These are phyloP conservation scores for Cytospora mali DNA, from an alignment of 2,329 filamentous ascomycete genomes.

Conservation along the genomic window DNA sequence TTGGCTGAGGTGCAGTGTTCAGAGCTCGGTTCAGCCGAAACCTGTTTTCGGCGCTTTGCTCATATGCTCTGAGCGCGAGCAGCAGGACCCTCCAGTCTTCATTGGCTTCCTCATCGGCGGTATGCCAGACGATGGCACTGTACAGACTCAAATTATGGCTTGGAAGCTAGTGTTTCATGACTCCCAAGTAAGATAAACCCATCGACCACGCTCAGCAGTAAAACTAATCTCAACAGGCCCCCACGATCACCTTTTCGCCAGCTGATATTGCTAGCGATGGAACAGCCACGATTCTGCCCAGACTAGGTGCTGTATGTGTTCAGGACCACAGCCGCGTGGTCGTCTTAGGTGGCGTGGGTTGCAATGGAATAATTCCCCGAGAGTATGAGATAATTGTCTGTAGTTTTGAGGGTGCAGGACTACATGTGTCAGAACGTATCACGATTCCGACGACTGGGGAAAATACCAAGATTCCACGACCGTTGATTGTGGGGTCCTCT, in stretches of 20 bases:
- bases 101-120: conserved; percentile 73
- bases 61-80: conserved; percentile 28
- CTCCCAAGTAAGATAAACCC: conserved; percentile 39
- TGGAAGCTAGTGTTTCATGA: conserved; percentile 60
- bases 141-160: conserved; percentile 64
- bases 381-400: conserved; percentile 52
- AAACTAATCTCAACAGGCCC: conserved; percentile 15
- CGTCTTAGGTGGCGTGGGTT: conserved; percentile 49
- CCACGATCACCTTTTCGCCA: conserved; percentile 17
- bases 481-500: conserved; percentile 73
- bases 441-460: conserved; percentile 2
- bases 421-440: conserved; percentile 28
- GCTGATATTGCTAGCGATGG: neutral
- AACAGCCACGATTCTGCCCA: conserved; percentile 20
- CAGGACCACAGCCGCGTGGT: conserved; percentile 35
- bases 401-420: neutral
- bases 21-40: conserved; percentile 39
- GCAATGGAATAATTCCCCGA: conserved; percentile 45
- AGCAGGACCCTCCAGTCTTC: conserved; percentile 40
- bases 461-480: conserved; percentile 42
- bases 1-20: conserved; percentile 49
- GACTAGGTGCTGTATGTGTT: conserved; percentile 49
- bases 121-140: conserved; percentile 63
- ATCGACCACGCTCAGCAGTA: conserved; percentile 27
- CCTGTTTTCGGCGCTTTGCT: conserved; percentile 50